Conservation (phyloP, 2,329 filamentous ascomycete genomes). For the Volutella citrinella region DNA sequence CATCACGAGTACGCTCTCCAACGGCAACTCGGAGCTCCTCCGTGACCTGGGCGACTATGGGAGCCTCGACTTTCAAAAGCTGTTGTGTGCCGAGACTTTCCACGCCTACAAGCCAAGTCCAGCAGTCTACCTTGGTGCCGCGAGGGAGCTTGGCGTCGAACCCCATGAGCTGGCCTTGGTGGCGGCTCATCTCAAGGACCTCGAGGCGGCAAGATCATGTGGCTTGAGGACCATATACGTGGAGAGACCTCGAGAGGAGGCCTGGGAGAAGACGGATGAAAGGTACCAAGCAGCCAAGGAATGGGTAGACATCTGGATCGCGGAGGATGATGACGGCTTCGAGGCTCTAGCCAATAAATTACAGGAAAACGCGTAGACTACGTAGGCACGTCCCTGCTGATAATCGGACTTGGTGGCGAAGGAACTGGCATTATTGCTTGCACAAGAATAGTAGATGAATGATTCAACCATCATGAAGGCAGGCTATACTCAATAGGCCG, state of each 20-base stretch:
- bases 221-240: conserved; percentile 74
- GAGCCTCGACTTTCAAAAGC: conserved; percentile 56
- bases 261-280: conserved; percentile 49
- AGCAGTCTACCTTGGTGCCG: conserved; percentile 67
- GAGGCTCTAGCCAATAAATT: conserved; percentile 27
- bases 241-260: conserved; percentile 65
- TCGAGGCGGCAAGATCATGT: conserved; percentile 60
- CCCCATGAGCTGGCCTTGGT: conserved; percentile 70
- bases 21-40: conserved; percentile 69
- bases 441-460: too few species aligned
- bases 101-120: conserved; percentile 71
- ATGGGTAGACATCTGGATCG: conserved; percentile 40
- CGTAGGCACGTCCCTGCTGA: too few species aligned
- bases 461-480: too few species aligned
- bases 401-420: too few species aligned
- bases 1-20: conserved; percentile 66
- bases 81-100: conserved; percentile 70
- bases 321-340: conserved; percentile 30
- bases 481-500: too few species aligned
- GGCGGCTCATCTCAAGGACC: conserved; percentile 69
- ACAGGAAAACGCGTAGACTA: conserved; percentile 13
- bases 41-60: conserved; percentile 60
- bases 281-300: conserved; percentile 48
- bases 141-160: conserved; percentile 50
- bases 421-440: too few species aligned